Percentiles rank a stretch among this genome's conserved stretches.
Conservation (phyloP, 176 grass and related monocot species). For the Neostapfia colusana region DNA sequence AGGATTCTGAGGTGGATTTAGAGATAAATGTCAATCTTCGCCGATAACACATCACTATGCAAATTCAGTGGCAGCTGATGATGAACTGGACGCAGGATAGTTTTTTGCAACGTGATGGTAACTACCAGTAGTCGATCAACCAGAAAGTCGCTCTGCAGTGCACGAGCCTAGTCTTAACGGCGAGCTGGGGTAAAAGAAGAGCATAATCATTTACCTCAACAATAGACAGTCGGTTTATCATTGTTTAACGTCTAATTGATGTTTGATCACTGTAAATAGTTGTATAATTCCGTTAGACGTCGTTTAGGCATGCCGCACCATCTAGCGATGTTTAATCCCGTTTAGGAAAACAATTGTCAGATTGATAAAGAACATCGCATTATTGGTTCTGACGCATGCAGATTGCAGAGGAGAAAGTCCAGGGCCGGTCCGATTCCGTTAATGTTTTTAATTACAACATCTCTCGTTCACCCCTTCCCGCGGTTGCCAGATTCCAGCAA, state of each 20-base stretch:
- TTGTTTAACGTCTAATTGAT: too few relatives aligned
- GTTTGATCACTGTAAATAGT: too few relatives aligned
- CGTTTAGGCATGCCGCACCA: too few relatives aligned
- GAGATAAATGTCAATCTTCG: background rate
- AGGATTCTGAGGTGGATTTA: slow-evolving; percentile 18
- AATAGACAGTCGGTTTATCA: background rate
- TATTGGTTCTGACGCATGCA: background rate
- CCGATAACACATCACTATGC: background rate
- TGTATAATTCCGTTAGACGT: too few relatives aligned
- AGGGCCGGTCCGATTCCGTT: background rate
- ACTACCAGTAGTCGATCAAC: background rate
- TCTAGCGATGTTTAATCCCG: too few relatives aligned
- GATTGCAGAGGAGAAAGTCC: background rate
- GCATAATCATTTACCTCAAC: background rate
- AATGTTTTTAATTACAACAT: background rate
- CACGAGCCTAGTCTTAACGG: background rate
- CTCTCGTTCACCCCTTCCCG: background rate
- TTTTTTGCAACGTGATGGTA: background rate
- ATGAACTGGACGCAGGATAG: background rate
- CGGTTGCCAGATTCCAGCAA: background rate
- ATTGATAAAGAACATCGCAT: background rate
- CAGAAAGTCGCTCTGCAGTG: background rate
- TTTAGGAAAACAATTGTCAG: too few relatives aligned
- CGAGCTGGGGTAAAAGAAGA: background rate
- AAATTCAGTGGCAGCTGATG: background rate